A percentile compares a stretch with the other conserved stretches of the same genome.
phyloP scores from a whole-genome alignment of 257 asterid genomes.

The Jacaranda mimosifolia region DNA sequence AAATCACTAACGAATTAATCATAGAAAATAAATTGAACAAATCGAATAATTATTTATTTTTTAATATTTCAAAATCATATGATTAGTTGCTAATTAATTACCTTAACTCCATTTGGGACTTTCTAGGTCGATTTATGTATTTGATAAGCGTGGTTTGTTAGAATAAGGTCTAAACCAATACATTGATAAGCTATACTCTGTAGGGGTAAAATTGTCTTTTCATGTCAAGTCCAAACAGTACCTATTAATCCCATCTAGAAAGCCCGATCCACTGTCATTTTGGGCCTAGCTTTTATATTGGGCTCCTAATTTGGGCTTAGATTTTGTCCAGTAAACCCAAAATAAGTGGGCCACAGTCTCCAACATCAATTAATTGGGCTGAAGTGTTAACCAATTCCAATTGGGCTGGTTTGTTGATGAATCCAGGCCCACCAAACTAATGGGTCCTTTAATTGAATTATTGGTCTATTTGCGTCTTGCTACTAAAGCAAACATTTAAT shows the following conservation, averaged over 20 bases:
- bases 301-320: not conserved
- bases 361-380: not conserved
- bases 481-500: no score
- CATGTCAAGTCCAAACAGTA: not conserved
- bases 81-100: not conserved
- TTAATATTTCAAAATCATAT: not conserved
- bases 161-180: no score
- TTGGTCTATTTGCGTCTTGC: no score
- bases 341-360: not conserved
- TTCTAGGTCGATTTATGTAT: not conserved
- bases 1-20: conserved; percentile 28
- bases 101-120: not conserved
- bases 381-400: no score
- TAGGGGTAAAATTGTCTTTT: no score
- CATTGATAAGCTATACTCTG: no score
- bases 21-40: not conserved
- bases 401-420: no score
- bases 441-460: no score
- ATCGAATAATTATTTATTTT: not conserved
- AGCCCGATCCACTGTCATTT: not conserved
- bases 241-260: not conserved
- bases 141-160: not conserved
- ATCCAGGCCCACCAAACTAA: no score
- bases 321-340: not conserved
- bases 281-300: not conserved